Conservation (phyloP, 2,329 filamentous ascomycete species). For the Ophiocordyceps robertsii region DNA sequence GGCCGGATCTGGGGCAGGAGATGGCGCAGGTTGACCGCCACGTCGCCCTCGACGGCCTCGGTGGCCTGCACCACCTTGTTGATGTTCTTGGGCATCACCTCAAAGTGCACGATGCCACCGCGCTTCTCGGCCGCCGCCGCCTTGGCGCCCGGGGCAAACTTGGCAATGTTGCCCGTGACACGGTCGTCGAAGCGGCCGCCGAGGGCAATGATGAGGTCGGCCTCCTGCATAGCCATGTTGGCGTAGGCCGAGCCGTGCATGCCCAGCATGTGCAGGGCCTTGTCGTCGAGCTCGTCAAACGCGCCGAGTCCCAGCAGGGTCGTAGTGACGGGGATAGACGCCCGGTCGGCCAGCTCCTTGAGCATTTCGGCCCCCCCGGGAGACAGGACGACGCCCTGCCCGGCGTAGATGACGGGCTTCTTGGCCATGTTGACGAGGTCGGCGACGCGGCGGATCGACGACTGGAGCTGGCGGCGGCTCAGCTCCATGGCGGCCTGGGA, state of each 20-base stretch:
- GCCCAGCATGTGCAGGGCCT: slow-evolving; percentile 94
- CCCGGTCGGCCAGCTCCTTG: slow-evolving; percentile 79
- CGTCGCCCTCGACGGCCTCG: slow-evolving; percentile 89
- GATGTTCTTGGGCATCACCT: slow-evolving; percentile 99
- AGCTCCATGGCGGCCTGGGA: slow-evolving; percentile 66
- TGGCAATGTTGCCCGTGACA: slow-evolving; percentile 67
- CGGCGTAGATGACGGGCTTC: slow-evolving; percentile 91
- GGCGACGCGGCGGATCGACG: slow-evolving; percentile 64
- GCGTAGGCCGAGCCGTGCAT: slow-evolving; percentile 97
- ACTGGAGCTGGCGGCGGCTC: slow-evolving; percentile 57
- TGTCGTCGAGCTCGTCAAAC: slow-evolving; percentile 85
- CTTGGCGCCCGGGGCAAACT: slow-evolving; percentile 83
- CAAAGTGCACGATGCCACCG: slow-evolving; percentile 93
- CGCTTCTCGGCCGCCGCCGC: slow-evolving; percentile 71
- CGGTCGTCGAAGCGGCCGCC: slow-evolving; percentile 94
- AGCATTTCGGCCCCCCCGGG: slow-evolving; percentile 69
- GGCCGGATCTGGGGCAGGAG: slow-evolving; percentile 61
- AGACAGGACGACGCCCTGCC: slow-evolving; percentile 72
- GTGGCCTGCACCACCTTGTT: slow-evolving; percentile 98
- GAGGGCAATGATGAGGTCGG: slow-evolving; percentile 88
- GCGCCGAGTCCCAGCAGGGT: slow-evolving; percentile 88
- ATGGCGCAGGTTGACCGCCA: slow-evolving; percentile 60
- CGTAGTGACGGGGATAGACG: slow-evolving; percentile 85
- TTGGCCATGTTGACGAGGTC: slow-evolving; percentile 76
- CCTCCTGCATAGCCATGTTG: slow-evolving; percentile 96